These are phyloP conservation scores for Cordyceps tenuipes DNA, from an alignment of 2,329 filamentous ascomycete species.

Conservation along the genomic window DNA sequence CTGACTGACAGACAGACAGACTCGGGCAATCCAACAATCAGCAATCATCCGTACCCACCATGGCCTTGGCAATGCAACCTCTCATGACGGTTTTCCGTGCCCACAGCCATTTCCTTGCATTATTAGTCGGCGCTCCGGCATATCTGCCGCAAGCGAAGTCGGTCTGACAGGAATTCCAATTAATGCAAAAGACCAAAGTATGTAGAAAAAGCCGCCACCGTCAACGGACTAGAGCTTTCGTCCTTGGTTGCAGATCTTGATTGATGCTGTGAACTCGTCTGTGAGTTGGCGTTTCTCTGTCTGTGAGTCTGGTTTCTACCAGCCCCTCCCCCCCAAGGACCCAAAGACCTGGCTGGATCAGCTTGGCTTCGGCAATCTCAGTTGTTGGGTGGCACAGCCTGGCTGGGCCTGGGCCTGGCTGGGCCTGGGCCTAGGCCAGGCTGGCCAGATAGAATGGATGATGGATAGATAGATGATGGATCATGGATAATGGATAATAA, in stretches of 20 bases:
- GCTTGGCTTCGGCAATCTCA: constrained; percentile 1
- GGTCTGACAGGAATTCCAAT: background rate
- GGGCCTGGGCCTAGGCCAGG: background rate
- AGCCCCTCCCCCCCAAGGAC: too few relatives aligned
- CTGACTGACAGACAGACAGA: background rate
- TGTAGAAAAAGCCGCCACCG: too few relatives aligned
- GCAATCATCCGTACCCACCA: background rate
- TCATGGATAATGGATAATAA: too few relatives aligned
- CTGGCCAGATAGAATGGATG: background rate
- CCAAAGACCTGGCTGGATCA: constrained; percentile 1
- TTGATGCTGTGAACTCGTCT: too few relatives aligned
- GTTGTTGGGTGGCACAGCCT: background rate
- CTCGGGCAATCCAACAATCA: background rate
- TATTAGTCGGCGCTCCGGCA: background rate
- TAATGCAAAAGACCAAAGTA: too few relatives aligned
- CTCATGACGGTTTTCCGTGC: background rate
- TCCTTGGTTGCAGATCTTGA: too few relatives aligned
- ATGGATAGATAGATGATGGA: too few relatives aligned
- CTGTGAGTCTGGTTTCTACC: too few relatives aligned
- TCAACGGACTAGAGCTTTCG: too few relatives aligned
- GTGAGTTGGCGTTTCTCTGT: too few relatives aligned
- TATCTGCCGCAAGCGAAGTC: background rate
- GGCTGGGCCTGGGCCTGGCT: background rate
- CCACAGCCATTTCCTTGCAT: background rate
- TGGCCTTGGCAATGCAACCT: background rate